Evolutionary conservation across 176 grass and related monocot genomes (phyloP).

Genomic region (Triticum urartu): DNA sequence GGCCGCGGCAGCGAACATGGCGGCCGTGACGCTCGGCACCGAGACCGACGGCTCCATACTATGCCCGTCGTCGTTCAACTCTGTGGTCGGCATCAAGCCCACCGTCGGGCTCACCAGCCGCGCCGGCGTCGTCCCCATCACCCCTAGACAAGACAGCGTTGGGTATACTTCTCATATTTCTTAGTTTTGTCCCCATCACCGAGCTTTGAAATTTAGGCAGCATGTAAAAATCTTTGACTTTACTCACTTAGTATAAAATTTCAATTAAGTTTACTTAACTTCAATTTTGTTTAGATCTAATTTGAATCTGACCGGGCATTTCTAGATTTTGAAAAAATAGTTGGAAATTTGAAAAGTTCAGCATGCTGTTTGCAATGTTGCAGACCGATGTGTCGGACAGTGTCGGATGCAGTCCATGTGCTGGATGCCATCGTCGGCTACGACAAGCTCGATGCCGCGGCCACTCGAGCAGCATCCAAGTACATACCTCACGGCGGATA

Average conservation of each 20-base stretch:
- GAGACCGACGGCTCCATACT: conserved; percentile 62
- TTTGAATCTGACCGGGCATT: no score
- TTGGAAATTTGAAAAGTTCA: no score
- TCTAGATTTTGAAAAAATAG: no score
- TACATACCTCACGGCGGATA: conserved; percentile 63
- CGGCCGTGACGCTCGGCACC: conserved; percentile 50
- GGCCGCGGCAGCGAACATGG: conserved; percentile 55
- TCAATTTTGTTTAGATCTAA: no score
- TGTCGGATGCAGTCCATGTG: conserved; percentile 56
- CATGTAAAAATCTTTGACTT: no score
- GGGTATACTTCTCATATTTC: conserved; percentile 30
- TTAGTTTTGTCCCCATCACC: not conserved
- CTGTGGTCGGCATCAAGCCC: conserved; percentile 60
- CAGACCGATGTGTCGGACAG: conserved; percentile 61
- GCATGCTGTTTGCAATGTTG: no score
- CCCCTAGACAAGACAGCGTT: conserved; percentile 40
- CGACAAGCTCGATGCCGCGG: conserved; percentile 36
- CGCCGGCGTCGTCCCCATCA: conserved; percentile 43
- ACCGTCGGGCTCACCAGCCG: conserved; percentile 58
- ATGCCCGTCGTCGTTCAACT: conserved; percentile 35
- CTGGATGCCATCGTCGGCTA: conserved; percentile 59
- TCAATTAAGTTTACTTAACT: no score
- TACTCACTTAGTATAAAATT: no score
- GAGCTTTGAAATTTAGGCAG: no score
- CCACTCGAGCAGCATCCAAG: conserved; percentile 36